Base-by-base conservation (phyloP, 805 yeast species). In the Kuraishia hungarica region DNA sequence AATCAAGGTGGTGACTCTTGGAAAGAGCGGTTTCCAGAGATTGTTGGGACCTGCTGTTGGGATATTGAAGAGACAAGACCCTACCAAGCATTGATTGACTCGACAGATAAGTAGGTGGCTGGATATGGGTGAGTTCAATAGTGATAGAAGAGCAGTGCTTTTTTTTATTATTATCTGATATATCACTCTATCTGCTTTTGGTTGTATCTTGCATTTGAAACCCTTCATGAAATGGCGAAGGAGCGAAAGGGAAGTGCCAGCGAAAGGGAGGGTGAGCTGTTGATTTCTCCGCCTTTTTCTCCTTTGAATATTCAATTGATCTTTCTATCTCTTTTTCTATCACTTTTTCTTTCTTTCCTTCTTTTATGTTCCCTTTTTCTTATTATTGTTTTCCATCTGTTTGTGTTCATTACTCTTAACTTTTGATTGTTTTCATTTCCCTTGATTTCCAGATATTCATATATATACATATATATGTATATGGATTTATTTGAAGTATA, bases 1-100 rank as follows among this genome's bases (percentile, higher is more conserved):
- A 48, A 84, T 94, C 28, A 88, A 88, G 64, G 96, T 92, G 47
- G 98, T 96, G n/a, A 86, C 94, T 2, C 78, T 94, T 62, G 96
- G 89, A 58, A 90, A 93, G 73, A 81, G 87, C 58, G 98, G 97
- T 0, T 94, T 94, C 76, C 92, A 90, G 72, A 83, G 98, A 71
- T 78, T 94, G 62, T 78, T 94, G 59, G 99, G 99, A 2, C 97
- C 97, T 39, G 97, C 91, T 1, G 96, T 91, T 22, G 96, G 88
- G 56, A 90, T 89, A 49, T 79, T 92, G 66, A 87, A 88, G 70
- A 75, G 85, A 57, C 90, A 89, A 65, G 97, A 90, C 70, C 97
- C 97, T 54, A 87, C 90, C 26, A 70, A 67, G 56, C 60, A 61
- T 49, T 58, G 56, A 58, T 35, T 15, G 17, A 48, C 22, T 29